Conservation (phyloP, 345 rosid genomes). For the Populus pruinosa region DNA sequence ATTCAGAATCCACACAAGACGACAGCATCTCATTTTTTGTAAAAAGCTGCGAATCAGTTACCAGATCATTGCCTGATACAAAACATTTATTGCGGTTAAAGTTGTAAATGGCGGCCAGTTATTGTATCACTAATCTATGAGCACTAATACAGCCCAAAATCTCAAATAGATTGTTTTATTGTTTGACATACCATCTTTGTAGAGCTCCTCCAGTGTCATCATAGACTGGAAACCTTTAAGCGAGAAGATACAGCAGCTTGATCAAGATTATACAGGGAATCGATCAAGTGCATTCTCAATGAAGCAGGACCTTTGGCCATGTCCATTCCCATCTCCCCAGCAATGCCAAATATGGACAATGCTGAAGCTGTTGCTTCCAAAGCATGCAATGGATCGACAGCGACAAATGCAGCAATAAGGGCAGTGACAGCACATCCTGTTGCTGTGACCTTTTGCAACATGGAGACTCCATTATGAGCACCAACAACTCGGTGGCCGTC, state of each 20-base stretch:
- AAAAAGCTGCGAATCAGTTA: background rate
- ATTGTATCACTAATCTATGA: background rate
- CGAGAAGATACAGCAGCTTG: constrained; percentile 41
- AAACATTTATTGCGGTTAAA: background rate
- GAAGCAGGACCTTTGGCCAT: constrained; percentile 84
- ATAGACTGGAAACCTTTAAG: constrained; percentile 37
- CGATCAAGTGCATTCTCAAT: constrained; percentile 74
- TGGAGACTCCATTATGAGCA: constrained; percentile 70
- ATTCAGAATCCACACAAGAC: background rate
- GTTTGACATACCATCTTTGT: constrained; percentile 4
- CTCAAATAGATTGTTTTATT: background rate
- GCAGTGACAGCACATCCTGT: constrained; percentile 81
- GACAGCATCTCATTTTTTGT: background rate
- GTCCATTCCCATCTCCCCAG: constrained; percentile 77
- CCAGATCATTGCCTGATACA: background rate
- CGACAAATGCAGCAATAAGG: constrained; percentile 71
- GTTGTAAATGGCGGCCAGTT: background rate
- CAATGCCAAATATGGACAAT: constrained; percentile 71
- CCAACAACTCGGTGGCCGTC: constrained; percentile 61
- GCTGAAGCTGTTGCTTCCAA: constrained; percentile 82
- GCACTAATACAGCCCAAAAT: background rate
- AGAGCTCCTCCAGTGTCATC: constrained; percentile 8
- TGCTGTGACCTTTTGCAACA: constrained; percentile 88
- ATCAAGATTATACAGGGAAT: constrained; percentile 65
- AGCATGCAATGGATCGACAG: constrained; percentile 50